phyloP scores from a whole-genome alignment of 1,139 yeast genomes.

The Yamadazyma triangularis region DNA sequence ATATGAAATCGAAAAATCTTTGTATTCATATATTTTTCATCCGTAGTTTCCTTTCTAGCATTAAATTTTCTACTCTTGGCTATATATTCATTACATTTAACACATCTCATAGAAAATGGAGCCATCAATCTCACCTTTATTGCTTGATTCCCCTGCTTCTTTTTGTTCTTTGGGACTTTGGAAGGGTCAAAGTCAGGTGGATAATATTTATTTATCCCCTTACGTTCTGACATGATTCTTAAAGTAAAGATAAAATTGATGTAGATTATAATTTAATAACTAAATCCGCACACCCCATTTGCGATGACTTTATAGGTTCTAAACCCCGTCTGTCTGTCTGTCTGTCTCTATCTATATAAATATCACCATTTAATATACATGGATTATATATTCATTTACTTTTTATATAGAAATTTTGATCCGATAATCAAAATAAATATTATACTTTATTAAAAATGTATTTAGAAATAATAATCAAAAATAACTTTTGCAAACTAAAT shows the following conservation, averaged over 20 bases:
- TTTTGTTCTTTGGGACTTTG: slow-evolving; percentile 47
- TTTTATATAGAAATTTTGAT: not conserved
- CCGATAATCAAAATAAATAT: slow-evolving; percentile 5
- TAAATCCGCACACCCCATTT: not conserved
- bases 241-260: no score
- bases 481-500: slow-evolving; percentile 9
- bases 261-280: no score
- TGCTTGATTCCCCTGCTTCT: slow-evolving; percentile 21
- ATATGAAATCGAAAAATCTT: slow-evolving; percentile 69
- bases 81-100: slow-evolving; percentile 77
- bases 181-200: slow-evolving; percentile 91
- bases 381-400: slow-evolving; percentile 11
- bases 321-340: no score
- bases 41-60: slow-evolving; percentile 75
- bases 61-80: slow-evolving; percentile 84
- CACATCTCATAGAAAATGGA: slow-evolving; percentile 88
- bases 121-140: slow-evolving; percentile 81
- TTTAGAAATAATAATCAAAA: slow-evolving; percentile 11
- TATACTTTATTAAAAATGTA: slow-evolving; percentile 13
- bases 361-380: slow-evolving; percentile 10
- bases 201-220: slow-evolving; percentile 80
- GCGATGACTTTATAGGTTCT: no score
- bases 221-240: slow-evolving; percentile 84
- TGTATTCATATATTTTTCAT: slow-evolving; percentile 69
- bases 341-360: no score